Evolutionary conservation across 768 basidiomycete genomes (phyloP).

Genomic region (Xerocomellus amylosporus): DNA sequence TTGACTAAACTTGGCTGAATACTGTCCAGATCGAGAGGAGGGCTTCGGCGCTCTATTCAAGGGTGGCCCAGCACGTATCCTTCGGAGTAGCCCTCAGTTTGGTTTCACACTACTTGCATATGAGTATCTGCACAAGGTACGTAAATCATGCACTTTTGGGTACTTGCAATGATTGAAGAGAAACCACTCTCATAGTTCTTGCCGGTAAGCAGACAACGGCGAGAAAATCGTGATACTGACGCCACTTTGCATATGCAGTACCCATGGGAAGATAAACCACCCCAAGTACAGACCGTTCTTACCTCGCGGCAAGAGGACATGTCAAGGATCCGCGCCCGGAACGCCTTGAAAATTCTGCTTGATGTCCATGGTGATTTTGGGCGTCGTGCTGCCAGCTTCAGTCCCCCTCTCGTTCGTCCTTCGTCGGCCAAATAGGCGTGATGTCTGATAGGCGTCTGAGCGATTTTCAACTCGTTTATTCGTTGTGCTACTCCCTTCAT

Average conservation of each 20-base stretch:
- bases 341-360: conserved; percentile 88
- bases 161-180: neutral
- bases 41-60: conserved; percentile 90
- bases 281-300: conserved; percentile 65
- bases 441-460: conserved; percentile 2
- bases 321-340: conserved; percentile 85
- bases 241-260: conserved; percentile 46
- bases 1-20: conserved; percentile 7
- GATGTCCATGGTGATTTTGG: conserved; percentile 92
- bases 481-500: conserved; percentile 1
- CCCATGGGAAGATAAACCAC: conserved; percentile 72
- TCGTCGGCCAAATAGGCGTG: conserved; percentile 20
- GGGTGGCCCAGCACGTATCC: conserved; percentile 82
- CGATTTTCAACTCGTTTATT: neutral
- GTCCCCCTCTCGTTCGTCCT: conserved; percentile 22
- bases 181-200: conserved; percentile 26
- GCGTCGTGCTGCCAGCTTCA: conserved; percentile 45
- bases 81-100: conserved; percentile 91
- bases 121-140: conserved; percentile 66
- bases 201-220: conserved; percentile 24
- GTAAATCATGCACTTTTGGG: conserved; percentile 18
- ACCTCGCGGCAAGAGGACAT: conserved; percentile 78
- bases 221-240: conserved; percentile 6
- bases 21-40: conserved; percentile 70
- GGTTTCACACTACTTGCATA: conserved; percentile 88